These are phyloP conservation scores for Decorospora gaudefroyi DNA, from an alignment of 2,329 filamentous ascomycete species.

Conservation along the genomic window DNA sequence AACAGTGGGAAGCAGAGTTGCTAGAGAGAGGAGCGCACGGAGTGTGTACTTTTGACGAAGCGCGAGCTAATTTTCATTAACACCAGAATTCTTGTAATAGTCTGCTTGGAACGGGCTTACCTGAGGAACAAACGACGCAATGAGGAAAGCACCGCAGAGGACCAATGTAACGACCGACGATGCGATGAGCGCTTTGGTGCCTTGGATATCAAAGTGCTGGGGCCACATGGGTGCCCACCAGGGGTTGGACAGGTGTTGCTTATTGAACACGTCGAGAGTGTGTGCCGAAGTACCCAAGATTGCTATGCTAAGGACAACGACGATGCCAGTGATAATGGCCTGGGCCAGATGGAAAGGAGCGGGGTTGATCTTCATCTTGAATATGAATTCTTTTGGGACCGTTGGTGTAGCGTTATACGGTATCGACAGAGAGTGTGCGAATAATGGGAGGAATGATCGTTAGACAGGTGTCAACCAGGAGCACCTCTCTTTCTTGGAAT, in stretches of 20 bases:
- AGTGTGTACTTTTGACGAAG: constrained; percentile 45
- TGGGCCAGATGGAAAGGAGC: constrained; percentile 45
- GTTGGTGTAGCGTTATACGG: constrained; percentile 3
- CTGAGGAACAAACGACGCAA: constrained; percentile 42
- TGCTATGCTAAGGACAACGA: constrained; percentile 48
- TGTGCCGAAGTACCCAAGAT: constrained; percentile 52
- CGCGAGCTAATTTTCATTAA: constrained; percentile 34
- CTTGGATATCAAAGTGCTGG: constrained; percentile 53
- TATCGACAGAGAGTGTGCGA: constrained; percentile 2
- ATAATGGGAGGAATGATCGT: constrained; percentile 8
- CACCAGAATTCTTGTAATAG: not conserved
- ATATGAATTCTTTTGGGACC: not conserved
- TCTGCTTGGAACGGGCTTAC: constrained; percentile 22
- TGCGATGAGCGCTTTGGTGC: constrained; percentile 51
- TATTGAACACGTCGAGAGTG: constrained; percentile 51
- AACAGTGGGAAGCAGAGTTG: constrained; percentile 44
- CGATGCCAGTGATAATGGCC: constrained; percentile 42
- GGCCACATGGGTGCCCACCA: constrained; percentile 57
- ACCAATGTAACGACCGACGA: constrained; percentile 47
- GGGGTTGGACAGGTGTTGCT: constrained; percentile 50
- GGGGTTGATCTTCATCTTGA: constrained; percentile 46
- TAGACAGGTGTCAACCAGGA: constrained; percentile 37
- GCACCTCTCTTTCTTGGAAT: constrained; percentile 30
- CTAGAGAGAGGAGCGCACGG: constrained; percentile 46
- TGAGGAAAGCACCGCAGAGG: constrained; percentile 46